Evolutionary conservation across 352 stramenopile species (phyloP), one percentile per base, ranked within the genome.

Genomic region (Phytophthora cajani): DNA sequence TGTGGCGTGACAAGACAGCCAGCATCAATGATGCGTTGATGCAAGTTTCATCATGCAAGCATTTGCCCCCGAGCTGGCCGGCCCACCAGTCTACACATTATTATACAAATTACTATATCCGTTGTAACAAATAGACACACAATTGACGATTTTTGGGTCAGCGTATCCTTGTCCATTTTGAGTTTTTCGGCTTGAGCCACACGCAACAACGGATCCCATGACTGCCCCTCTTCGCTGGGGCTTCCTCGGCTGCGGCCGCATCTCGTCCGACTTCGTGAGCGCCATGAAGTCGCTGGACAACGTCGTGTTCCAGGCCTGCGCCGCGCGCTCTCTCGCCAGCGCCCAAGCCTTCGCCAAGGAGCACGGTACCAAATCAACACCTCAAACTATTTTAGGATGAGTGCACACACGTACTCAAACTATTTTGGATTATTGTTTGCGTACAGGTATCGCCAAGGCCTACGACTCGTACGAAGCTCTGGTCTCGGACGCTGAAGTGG

Each of bases 391-490:
- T n/a, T 42, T 32, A 23, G 36, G 42, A 38, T 51, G 19, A 49
- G 33, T 16, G 11, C 55, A 36, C 12, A 3, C 11, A 3, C 33
- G 36, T 44, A n/a, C 12, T 47, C 23, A 30, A 44, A 42, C 9
- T 58, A 61, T 21, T 30, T 57, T 21, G 1, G 27, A 25, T 32
- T 57, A 62, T 64, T 36, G 23, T 51, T 1, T 64, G 17, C 30
- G 19, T 23, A 12, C 3, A 82, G 77, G 74, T 36, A 76, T 97
- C 75, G 56, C 71, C 19, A 69, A 72, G 3, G 74, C 80, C 25
- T 92, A 97, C 72, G 91, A 87, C 12, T 87, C 77, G 55, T 98
- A 98, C 77, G 82, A 94, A 33, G 88, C 87, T 52, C 71, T 98
- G 17, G 71, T 78, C 19, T 50, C 68, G 7, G 90, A 98, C 78